Conservation (phyloP, 2,329 filamentous ascomycete species). For the Didymella pomorum region DNA sequence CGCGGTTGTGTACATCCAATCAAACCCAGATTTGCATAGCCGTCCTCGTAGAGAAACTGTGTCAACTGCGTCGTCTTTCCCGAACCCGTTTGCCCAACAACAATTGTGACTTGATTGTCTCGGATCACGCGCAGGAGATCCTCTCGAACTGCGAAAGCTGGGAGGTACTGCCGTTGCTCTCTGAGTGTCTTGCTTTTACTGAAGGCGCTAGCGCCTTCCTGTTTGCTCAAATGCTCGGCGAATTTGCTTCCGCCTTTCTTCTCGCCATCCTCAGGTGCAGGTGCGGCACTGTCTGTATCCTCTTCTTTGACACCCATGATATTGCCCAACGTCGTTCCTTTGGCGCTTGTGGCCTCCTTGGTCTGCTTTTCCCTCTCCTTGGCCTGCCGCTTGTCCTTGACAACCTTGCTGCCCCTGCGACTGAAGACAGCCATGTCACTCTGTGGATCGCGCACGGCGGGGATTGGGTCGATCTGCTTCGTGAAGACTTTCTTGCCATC, state of each 20-base stretch:
- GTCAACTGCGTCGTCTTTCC: slow-evolving; percentile 98
- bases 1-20: slow-evolving; percentile 97
- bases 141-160: slow-evolving; percentile 95
- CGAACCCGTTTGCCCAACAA: slow-evolving; percentile 95
- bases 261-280: slow-evolving; percentile 76
- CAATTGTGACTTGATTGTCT: slow-evolving; percentile 96
- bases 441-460: slow-evolving; percentile 89
- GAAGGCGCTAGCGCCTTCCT: slow-evolving; percentile 83
- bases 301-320: slow-evolving; percentile 96
- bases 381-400: slow-evolving; percentile 89
- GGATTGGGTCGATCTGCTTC: slow-evolving; percentile 93
- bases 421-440: slow-evolving; percentile 99
- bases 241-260: slow-evolving; percentile 78
- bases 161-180: slow-evolving; percentile 91
- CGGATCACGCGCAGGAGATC: slow-evolving; percentile 89
- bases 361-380: slow-evolving; percentile 93
- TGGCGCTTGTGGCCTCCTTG: slow-evolving; percentile 91
- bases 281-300: slow-evolving; percentile 83
- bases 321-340: slow-evolving; percentile 91
- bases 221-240: slow-evolving; percentile 87
- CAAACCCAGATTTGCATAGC: slow-evolving; percentile 85
- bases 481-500: slow-evolving; percentile 97
- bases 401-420: slow-evolving; percentile 91
- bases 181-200: slow-evolving; percentile 88
- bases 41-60: slow-evolving; percentile 94